Conservation (phyloP, 1,139 yeast genomes). For the Hyphopichia wangnamkhiaoensis region DNA sequence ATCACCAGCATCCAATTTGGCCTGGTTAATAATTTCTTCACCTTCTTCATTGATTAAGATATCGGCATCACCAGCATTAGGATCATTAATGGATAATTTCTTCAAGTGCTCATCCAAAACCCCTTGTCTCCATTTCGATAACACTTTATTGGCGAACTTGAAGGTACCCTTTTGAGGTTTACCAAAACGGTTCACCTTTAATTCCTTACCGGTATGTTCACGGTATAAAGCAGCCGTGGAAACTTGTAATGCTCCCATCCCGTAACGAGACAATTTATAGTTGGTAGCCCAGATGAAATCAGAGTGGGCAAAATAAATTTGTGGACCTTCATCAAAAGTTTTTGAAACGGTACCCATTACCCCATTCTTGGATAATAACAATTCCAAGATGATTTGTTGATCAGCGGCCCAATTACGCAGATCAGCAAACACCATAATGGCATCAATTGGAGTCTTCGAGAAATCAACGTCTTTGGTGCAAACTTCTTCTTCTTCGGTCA, state of each 20-base stretch:
- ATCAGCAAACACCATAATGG: constrained; percentile 78
- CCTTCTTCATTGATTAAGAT: constrained; percentile 50
- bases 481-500: constrained; percentile 66
- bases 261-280: constrained; percentile 75
- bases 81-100: constrained; percentile 48
- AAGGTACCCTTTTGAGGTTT: constrained; percentile 86
- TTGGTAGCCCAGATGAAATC: constrained; percentile 90
- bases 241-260: constrained; percentile 89
- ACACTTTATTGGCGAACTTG: constrained; percentile 73
- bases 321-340: constrained; percentile 75
- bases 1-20: constrained; percentile 40
- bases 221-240: constrained; percentile 79
- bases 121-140: constrained; percentile 75
- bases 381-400: constrained; percentile 80
- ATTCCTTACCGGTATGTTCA: constrained; percentile 78
- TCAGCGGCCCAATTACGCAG: constrained; percentile 90
- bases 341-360: constrained; percentile 77
- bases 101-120: constrained; percentile 73
- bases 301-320: constrained; percentile 81
- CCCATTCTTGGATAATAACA: constrained; percentile 72
- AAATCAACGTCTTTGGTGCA: constrained; percentile 65
- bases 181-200: constrained; percentile 77
- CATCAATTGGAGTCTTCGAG: constrained; percentile 62
- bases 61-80: constrained; percentile 48
- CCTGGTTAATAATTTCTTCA: constrained; percentile 48